Evolutionary conservation across 2,329 filamentous ascomycete genomes (phyloP), one percentile per base, ranked within the genome.

Genomic region (Fusarium abutilonis): DNA sequence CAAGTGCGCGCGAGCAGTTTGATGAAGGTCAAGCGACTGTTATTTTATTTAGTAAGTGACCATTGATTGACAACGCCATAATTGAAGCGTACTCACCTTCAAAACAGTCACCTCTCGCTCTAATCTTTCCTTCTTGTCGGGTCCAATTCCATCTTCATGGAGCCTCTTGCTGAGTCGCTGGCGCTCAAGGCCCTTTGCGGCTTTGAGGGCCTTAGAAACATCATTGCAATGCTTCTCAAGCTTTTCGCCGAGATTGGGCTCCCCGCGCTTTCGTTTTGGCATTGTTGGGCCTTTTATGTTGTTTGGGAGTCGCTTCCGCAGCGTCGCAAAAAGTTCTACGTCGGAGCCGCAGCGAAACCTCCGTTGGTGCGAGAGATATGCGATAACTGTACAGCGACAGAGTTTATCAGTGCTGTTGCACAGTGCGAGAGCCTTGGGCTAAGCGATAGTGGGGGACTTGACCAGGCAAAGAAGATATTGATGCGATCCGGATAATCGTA

Each of bases 111-210:
- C 71, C 70, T 87, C 90, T 31, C 83, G 82, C 60, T 91, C 84
- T 29, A 93, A 77, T 17, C 89, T 80, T 55, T 79, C 77, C 19
- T 84, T 77, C 69, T 87, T 86, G 40, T 82, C 82, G 9, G 76
- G 63, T 2, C 75, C 72, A 14, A 77, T 68, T 47, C 78, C 80
- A 48, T 77, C 76, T 26, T 85, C 83, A 45, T 76, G 80, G 13
- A 85, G 74, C 38, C 82, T 79, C 73, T 86, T 89, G 60, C 88
- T 83, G 57, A 90, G 82, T 64, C 92, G 90, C 76, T 94, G 91
- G 41, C 90, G 83, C 78, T 94, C 91, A 71, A 92, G 89, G 42
- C 88, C 88, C 72, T 91, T 92, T 53, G 88, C 89, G 10, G 82
- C 80, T 75, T 92, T 92, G 58, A 94, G 80, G 1, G 88, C 89